Percentiles rank a stretch among this genome's conserved stretches.
These are phyloP conservation scores for Yamadazyma sp. DNA, from an alignment of 805 yeast genomes.

Conservation along the genomic window DNA sequence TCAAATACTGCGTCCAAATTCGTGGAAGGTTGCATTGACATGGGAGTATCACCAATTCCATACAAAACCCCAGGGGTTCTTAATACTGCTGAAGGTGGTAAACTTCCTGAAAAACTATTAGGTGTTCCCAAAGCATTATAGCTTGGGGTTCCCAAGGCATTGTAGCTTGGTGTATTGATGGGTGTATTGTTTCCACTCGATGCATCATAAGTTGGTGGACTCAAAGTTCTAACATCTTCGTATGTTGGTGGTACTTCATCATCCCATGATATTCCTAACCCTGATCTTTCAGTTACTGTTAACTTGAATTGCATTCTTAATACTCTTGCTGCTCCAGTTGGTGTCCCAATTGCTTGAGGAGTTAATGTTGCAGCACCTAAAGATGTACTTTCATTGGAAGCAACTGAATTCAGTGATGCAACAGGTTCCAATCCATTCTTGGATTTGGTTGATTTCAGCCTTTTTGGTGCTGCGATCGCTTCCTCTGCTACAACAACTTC, in stretches of 20 bases:
- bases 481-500: conserved; percentile 97
- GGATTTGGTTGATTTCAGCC: conserved; percentile 5
- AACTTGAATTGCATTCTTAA: conserved; percentile 90
- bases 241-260: conserved; percentile 98
- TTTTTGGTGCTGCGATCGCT: conserved; percentile 39
- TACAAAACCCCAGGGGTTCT: conserved; percentile 37
- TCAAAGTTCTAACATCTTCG: conserved; percentile 73
- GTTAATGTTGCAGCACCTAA: neutral
- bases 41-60: conserved; percentile 45
- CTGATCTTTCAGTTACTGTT: conserved; percentile 83
- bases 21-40: conserved; percentile 3
- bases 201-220: conserved; percentile 76
- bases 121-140: conserved; percentile 16
- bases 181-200: conserved; percentile 18
- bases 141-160: conserved; percentile 7
- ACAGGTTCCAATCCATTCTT: conserved; percentile 23
- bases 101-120: too few relatives aligned
- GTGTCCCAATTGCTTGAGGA: conserved; percentile 49
- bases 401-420: conserved; percentile 18
- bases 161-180: too few relatives aligned
- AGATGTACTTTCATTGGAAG: conserved; percentile 5
- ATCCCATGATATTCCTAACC: conserved; percentile 97
- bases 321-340: conserved; percentile 95
- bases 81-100: conserved; percentile 16
- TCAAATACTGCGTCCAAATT: conserved; percentile 23